A percentile compares a stretch with the other conserved stretches of the same genome.
These are phyloP conservation scores for Nannochloropsis gaditana DNA, from an alignment of 108 stramenopile genomes.

Conservation along the genomic window DNA sequence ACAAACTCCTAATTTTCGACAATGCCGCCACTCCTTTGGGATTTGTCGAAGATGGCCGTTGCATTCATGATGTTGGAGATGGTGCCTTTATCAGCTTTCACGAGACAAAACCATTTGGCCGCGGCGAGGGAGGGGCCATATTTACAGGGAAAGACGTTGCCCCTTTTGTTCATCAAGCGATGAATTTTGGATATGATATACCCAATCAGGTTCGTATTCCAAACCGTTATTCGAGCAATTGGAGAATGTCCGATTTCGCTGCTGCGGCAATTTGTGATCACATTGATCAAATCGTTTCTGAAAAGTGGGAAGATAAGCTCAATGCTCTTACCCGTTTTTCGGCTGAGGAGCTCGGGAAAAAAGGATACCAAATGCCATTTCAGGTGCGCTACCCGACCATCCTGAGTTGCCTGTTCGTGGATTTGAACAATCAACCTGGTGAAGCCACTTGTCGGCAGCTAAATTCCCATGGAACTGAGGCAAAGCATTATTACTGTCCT, in stretches of 20 bases:
- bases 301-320: neutral
- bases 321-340: conserved; percentile 12
- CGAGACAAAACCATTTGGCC: conserved; percentile 11
- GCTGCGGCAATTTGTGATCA: neutral
- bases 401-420: neutral
- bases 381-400: neutral
- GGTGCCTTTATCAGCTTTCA: conserved; percentile 12
- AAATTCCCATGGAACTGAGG: neutral
- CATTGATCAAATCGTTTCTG: neutral
- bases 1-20: neutral
- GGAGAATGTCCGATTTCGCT: neutral
- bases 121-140: neutral
- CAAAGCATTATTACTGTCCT: neutral
- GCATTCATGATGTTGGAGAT: conserved; percentile 12
- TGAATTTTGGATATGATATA: conserved; percentile 1
- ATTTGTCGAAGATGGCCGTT: conserved; percentile 5
- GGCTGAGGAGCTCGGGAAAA: neutral
- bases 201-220: neutral
- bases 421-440: neutral
- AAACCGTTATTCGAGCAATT: neutral
- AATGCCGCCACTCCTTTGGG: conserved; percentile 11
- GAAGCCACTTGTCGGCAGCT: conserved; percentile 11
- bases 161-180: neutral
- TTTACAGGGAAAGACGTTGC: neutral
- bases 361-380: neutral